These are phyloP conservation scores for Metschnikowia gelsemii DNA, from an alignment of 805 yeast genomes.

Conservation along the genomic window DNA sequence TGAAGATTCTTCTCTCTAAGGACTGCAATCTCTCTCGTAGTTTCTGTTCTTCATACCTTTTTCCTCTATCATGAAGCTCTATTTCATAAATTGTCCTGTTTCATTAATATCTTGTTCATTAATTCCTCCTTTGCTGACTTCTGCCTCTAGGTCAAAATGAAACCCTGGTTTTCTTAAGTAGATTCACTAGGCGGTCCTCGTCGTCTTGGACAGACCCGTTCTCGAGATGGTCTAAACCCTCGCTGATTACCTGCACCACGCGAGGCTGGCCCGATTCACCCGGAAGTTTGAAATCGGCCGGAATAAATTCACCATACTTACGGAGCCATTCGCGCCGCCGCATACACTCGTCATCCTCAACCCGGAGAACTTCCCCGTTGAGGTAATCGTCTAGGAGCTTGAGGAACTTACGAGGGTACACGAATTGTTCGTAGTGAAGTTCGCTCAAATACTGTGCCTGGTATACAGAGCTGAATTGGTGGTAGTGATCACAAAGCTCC, in stretches of 20 bases:
- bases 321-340: conserved; percentile 38
- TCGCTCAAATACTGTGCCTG: conserved; percentile 38
- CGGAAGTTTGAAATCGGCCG: conserved; percentile 39
- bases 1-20: no score
- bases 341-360: conserved; percentile 36
- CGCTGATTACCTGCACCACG: conserved; percentile 42
- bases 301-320: conserved; percentile 42
- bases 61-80: no score
- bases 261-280: conserved; percentile 38
- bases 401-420: conserved; percentile 38
- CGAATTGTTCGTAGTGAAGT: conserved; percentile 39
- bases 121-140: no score
- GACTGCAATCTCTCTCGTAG: no score
- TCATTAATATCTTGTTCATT: no score
- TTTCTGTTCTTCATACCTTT: no score
- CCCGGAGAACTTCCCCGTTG: conserved; percentile 29
- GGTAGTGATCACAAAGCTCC: conserved; percentile 36
- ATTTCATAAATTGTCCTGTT: no score
- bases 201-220: conserved; percentile 5
- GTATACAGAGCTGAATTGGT: conserved; percentile 33
- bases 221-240: conserved; percentile 35
- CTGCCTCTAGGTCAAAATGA: no score
- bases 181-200: conserved; percentile 15
- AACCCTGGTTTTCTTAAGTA: conserved; percentile 5
- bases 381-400: conserved; percentile 33